Evolutionary conservation across 148 eudicot genomes (phyloP), one percentile per base, ranked within the genome.

Genomic region (Rhododendron simsii): DNA sequence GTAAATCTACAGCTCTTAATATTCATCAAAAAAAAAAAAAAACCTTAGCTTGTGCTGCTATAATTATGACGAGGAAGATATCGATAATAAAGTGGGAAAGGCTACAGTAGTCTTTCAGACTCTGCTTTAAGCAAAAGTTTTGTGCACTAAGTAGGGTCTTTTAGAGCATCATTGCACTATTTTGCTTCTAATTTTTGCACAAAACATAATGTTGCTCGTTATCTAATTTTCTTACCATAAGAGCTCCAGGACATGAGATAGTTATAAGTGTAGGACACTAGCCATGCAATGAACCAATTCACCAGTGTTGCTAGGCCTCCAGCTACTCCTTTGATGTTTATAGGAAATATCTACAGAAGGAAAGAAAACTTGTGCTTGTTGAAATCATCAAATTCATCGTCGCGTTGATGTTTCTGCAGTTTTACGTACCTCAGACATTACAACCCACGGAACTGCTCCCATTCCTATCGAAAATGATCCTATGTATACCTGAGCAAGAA

Each of bases 361-460:
- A 30, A 8, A 28, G 76, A 3, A n/a, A 37, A 20, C 28, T 69
- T 87, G 2, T 82, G 50, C 37, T n/a, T 28, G n/a, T 21, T 77
- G 84, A 37, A 81, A 81, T 28, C 30, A 67, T 28, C n/a, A 33
- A 57, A 71, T 81, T 81, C 12, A 9, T 41, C 7, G 61, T 18
- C 35, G 18, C 5, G 44, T 13, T 33, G 35, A 20, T 50, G 81
- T 12, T 10, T 83, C 35, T 35, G 51, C 37, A 73, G n/a, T 33
- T 83, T 13, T 76, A 83, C 63, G 14, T 87, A 96, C 98, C 98
- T 96, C 99, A 48, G 98, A 96, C 99, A 96, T 95, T 41, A 96
- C 89, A 35, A 95, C 97, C 98, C 99, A 95, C 45, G 98, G 99
- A 83, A 96, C 91, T 80, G 97, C 96, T 88, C 98, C 99, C 97